Percentiles rank a stretch among this genome's conserved stretches.
Evolutionary conservation across 768 basidiomycete genomes (phyloP).

Genomic region (Suillus sp.): DNA sequence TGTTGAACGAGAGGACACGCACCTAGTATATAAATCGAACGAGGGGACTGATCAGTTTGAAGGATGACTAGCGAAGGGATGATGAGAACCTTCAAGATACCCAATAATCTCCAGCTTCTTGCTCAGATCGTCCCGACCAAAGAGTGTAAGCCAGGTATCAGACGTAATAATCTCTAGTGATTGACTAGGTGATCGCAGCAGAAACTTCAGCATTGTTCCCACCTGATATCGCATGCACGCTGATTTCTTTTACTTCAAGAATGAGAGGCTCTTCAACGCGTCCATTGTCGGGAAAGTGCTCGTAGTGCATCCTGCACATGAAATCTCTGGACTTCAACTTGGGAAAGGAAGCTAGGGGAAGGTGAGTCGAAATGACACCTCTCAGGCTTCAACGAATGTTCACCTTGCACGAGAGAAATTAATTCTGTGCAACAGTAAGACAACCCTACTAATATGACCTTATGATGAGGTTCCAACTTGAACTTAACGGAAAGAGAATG

Average conservation of each 20-base stretch:
- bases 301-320: slow-evolving; percentile 10
- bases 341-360: background rate
- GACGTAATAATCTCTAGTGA: slow-evolving; percentile 19
- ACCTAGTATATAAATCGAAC: slow-evolving; percentile 14
- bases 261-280: background rate
- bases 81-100: slow-evolving; percentile 3
- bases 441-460: background rate
- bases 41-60: background rate
- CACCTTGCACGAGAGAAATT: slow-evolving; percentile 4
- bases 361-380: background rate
- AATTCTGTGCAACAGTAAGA: slow-evolving; percentile 16
- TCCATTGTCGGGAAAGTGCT: slow-evolving; percentile 11
- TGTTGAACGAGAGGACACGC: background rate
- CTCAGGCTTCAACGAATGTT: background rate
- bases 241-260: slow-evolving; percentile 6
- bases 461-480: too few species aligned
- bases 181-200: background rate
- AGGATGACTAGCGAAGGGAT: background rate
- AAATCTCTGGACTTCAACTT: background rate
- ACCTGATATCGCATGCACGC: slow-evolving; percentile 10
- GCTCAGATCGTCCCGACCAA: slow-evolving; percentile 15
- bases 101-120: slow-evolving; percentile 9
- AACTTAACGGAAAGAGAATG: too few species aligned
- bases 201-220: too few species aligned
- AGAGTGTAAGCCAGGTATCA: slow-evolving; percentile 17